Evolutionary conservation across 2,329 filamentous ascomycete species (phyloP), one percentile per base, ranked within the genome.

Genomic region (Keithomyces neogunnii): DNA sequence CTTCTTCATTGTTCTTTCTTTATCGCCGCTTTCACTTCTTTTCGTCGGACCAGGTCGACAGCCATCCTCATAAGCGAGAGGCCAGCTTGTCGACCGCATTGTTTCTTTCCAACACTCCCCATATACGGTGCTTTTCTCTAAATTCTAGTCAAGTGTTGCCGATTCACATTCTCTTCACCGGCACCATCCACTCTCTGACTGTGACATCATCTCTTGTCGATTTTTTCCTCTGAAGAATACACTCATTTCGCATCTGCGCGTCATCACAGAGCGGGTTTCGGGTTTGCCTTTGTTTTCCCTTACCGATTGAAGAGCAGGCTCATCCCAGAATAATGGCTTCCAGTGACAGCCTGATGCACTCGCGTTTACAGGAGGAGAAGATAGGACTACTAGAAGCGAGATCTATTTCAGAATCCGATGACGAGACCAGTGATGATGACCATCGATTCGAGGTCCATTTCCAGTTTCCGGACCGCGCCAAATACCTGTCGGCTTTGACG

Each of bases 371-470:
- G 48, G 71, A 76, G 62, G 75, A 77, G 64, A 74, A 70, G 57
- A 61, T 70, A 50, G 63, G 65, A 11, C 63, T 77, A 35, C 62
- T 76, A 33, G 71, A 76, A n/a, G 70, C 75, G 49, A 69, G 67
- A 53, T 64, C 66, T 13, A 50, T 66, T 26, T 73, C 72, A 10
- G 74, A 78, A 49, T 58, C 64, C 43, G 73, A 76, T 47, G 74
- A 70, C 58, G 73, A 70, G 30, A 61, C 54, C 53, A 68, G 67
- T 51, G 71, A 74, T 36, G 54, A 69, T 51, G 68, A 74, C n/a
- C 63, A 65, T 53, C 62, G 65, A 49, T 59, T 59, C 13, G 49
- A 59, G 30, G 57, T 58, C 19, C 62, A 60, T n/a, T 26, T 48
- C 9, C 59, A 57, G 11, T 43, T 55, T 30, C 56, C 55, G 4